Conservation (phyloP, 2,329 filamentous ascomycete species). For the Madurella mycetomatis region DNA sequence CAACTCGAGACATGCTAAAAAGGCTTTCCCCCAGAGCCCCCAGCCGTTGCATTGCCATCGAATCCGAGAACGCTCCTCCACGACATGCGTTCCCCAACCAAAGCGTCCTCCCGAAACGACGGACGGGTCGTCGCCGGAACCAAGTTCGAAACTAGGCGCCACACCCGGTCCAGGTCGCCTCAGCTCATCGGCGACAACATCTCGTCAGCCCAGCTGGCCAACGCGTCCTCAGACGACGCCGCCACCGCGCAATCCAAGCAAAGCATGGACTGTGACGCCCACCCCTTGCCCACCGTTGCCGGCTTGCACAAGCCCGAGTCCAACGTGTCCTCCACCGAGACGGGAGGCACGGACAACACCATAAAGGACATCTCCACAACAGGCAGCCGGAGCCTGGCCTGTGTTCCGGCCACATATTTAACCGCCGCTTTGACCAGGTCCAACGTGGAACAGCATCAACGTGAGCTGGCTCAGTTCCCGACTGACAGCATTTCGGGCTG, state of each 20-base stretch:
- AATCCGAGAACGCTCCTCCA: background rate
- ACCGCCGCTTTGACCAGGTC: constrained; percentile 7
- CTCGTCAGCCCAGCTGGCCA: constrained; percentile 19
- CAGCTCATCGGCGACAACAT: constrained; percentile 25
- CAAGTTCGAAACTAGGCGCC: constrained; percentile 3
- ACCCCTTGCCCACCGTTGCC: background rate
- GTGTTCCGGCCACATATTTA: background rate
- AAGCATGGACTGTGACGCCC: background rate
- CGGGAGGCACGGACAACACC: constrained; percentile 12
- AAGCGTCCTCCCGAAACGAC: constrained; percentile 1
- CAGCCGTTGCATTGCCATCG: background rate
- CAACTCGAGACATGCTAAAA: constrained; percentile 1
- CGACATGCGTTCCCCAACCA: constrained; percentile 4
- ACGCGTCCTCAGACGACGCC: constrained; percentile 10
- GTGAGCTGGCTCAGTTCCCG: constrained; percentile 4
- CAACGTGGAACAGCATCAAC: constrained; percentile 12
- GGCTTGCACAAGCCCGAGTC: constrained; percentile 11
- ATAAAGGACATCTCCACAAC: background rate
- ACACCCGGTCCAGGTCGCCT: constrained; percentile 20
- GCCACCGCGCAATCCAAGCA: background rate
- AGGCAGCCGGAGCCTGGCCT: background rate
- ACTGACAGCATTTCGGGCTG: constrained; percentile 12
- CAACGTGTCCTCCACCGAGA: constrained; percentile 17
- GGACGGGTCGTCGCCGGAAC: constrained; percentile 2
- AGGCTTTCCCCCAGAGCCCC: background rate